Percentiles rank a stretch among this genome's conserved stretches.
phyloP scores from a whole-genome alignment of 257 asterid genomes.

The Primulina tabacum region DNA sequence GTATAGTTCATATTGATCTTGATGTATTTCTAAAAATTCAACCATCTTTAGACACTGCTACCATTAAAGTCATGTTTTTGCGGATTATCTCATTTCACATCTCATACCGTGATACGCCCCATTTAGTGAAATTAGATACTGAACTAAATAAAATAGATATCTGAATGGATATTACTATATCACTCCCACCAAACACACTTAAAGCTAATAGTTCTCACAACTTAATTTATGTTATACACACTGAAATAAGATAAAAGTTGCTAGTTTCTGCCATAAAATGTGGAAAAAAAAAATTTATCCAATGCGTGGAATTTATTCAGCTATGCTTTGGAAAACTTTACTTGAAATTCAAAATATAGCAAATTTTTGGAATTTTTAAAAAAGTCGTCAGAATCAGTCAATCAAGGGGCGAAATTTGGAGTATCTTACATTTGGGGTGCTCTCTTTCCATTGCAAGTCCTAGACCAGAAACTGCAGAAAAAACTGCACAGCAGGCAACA shows the following conservation, averaged over 20 bases:
- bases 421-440: conserved; percentile 71
- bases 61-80: too few species aligned
- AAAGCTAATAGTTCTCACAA: neutral
- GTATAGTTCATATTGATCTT: neutral
- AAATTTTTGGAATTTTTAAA: neutral
- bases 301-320: neutral
- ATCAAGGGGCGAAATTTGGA: neutral
- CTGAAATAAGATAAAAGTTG: neutral
- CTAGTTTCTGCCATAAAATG: neutral
- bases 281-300: neutral
- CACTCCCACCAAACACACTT: neutral
- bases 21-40: too few species aligned
- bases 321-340: neutral
- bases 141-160: neutral
- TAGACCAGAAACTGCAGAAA: conserved; percentile 90
- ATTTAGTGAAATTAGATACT: neutral
- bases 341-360: neutral
- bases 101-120: neutral
- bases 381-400: neutral
- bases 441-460: conserved; percentile 63
- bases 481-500: conserved; percentile 48
- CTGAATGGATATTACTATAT: neutral
- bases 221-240: neutral
- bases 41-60: too few species aligned
- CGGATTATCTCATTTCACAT: too few species aligned